Conservation (phyloP, 208 protist genomes). For the Balamuthia mandrillaris region DNA sequence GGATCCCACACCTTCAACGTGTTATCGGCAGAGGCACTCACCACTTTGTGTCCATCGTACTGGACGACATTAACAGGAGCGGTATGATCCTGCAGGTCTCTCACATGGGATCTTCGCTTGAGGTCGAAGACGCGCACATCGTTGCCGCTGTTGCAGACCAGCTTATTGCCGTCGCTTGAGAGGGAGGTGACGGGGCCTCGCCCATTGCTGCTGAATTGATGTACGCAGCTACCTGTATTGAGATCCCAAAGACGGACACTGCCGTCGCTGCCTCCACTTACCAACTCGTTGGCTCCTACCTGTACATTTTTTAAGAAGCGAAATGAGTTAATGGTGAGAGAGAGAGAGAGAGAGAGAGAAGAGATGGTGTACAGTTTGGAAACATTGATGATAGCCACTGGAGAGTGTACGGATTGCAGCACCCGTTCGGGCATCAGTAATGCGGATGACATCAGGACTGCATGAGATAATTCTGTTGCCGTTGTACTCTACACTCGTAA, state of each 20-base stretch:
- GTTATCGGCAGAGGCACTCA: conserved; percentile 27
- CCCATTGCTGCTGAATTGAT: background rate
- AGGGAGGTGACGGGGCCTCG: background rate
- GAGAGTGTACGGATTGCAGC: background rate
- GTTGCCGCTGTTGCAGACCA: background rate
- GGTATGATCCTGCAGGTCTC: conserved; percentile 1
- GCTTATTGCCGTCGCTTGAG: background rate
- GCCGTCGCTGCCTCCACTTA: background rate
- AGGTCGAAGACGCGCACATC: conserved; percentile 16
- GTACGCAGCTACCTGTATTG: background rate
- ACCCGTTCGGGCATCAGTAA: background rate
- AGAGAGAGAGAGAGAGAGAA: no score
- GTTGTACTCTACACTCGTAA: background rate
- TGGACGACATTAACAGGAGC: conserved; percentile 4
- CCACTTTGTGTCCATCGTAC: background rate
- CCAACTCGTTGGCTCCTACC: background rate
- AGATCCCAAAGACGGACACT: background rate
- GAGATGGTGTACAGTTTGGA: no score
- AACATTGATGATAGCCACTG: no score
- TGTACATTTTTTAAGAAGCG: no score
- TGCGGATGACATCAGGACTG: background rate
- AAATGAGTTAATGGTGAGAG: no score
- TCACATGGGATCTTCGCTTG: background rate
- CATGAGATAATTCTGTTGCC: background rate
- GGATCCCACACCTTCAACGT: conserved; percentile 40